phyloP scores from a whole-genome alignment of 768 basidiomycete genomes.

The Lactarius sanguifluus region DNA sequence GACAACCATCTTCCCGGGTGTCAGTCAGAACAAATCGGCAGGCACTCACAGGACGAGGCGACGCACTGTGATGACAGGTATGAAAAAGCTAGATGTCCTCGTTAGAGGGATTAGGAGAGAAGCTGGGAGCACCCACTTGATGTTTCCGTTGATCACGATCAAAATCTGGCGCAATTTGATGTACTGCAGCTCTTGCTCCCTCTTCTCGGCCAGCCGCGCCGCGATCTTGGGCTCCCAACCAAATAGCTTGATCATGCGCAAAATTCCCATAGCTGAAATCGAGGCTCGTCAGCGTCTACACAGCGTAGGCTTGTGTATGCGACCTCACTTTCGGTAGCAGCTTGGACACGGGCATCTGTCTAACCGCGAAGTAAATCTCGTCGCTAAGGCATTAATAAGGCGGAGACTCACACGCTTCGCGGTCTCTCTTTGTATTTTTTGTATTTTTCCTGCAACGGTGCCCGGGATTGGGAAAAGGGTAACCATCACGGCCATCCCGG shows the following conservation, averaged over 20 bases:
- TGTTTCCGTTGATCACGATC: slow-evolving; percentile 36
- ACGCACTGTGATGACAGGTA: slow-evolving; percentile 42
- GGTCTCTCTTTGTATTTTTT: slow-evolving; percentile 39
- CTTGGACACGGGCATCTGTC: slow-evolving; percentile 50
- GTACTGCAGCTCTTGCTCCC: slow-evolving; percentile 42
- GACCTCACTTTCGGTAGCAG: slow-evolving; percentile 42
- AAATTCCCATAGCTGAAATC: slow-evolving; percentile 36
- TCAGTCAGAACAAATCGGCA: neutral
- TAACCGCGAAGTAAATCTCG: slow-evolving; percentile 23
- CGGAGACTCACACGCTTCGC: slow-evolving; percentile 40
- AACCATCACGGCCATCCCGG: slow-evolving; percentile 44
- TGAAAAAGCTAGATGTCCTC: slow-evolving; percentile 33
- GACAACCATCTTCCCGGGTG: slow-evolving; percentile 36
- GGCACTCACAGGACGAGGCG: neutral
- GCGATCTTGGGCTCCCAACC: slow-evolving; percentile 56
- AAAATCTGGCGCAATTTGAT: slow-evolving; percentile 40
- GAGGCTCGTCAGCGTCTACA: slow-evolving; percentile 13
- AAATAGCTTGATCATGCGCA: slow-evolving; percentile 61
- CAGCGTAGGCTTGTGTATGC: no score
- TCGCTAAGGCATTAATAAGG: neutral
- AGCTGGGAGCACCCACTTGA: slow-evolving; percentile 34
- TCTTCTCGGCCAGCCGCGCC: slow-evolving; percentile 35
- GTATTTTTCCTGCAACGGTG: slow-evolving; percentile 39
- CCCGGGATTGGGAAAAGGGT: slow-evolving; percentile 46
- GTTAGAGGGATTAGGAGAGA: neutral